phyloP scores from a whole-genome alignment of 164 flowering plant species.

The Nelumbo lutea region DNA sequence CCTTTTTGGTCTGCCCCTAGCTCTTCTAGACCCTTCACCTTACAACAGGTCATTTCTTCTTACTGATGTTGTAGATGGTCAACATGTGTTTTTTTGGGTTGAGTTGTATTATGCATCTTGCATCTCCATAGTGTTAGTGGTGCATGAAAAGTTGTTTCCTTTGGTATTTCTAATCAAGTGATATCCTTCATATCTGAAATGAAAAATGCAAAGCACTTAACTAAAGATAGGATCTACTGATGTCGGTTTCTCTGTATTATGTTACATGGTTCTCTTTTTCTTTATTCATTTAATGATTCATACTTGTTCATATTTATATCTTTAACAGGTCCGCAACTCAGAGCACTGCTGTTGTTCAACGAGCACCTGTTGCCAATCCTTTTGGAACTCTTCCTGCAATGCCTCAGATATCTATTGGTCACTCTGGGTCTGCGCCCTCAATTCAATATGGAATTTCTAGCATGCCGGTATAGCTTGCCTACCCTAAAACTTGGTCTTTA shows the following conservation, averaged over 20 bases:
- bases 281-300: conserved; percentile 1
- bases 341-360: conserved; percentile 40
- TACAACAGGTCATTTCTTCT: too few relatives aligned
- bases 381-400: conserved; percentile 83
- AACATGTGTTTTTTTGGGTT: too few relatives aligned
- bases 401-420: conserved; percentile 86
- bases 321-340: conserved; percentile 48
- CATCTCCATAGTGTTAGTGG: too few relatives aligned
- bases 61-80: too few relatives aligned
- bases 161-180: background rate
- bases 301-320: background rate
- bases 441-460: conserved; percentile 90
- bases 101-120: too few relatives aligned
- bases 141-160: background rate
- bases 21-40: too few relatives aligned
- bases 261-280: background rate
- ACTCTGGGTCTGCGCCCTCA: conserved; percentile 62
- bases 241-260: background rate
- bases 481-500: background rate
- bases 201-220: background rate
- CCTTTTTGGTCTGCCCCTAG: too few relatives aligned
- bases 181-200: background rate
- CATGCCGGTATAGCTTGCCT: conserved; percentile 55
- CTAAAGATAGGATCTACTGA: background rate
- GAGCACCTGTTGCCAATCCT: conserved; percentile 50